These are phyloP conservation scores for Trypanosoma avium DNA, from an alignment of 208 protist genomes.

Conservation along the genomic window DNA sequence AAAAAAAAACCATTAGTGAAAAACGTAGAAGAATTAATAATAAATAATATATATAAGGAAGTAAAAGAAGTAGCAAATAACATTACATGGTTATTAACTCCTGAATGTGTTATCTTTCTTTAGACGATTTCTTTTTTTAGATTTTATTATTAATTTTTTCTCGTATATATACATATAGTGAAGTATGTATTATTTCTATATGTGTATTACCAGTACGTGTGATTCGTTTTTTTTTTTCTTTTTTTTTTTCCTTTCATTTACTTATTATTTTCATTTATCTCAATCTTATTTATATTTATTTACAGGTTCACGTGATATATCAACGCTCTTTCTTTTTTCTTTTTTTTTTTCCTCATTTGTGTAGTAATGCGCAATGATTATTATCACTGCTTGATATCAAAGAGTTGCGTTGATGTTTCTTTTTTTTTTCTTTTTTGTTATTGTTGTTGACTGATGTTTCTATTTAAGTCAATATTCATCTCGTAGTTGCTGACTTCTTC, in stretches of 20 bases:
- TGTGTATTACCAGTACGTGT: background rate
- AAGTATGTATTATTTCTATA: slow-evolving; percentile 5
- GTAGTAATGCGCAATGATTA: no score
- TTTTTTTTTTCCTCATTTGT: no score
- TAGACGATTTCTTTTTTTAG: no score
- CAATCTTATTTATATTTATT: background rate
- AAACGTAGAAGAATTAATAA: background rate
- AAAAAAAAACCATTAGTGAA: background rate
- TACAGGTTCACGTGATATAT: background rate
- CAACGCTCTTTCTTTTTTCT: background rate
- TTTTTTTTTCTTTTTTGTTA: no score
- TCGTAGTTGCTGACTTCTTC: no score
- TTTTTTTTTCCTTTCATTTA: background rate
- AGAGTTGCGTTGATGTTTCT: no score
- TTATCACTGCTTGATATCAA: no score
- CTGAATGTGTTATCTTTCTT: no score
- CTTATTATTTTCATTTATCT: background rate
- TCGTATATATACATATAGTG: background rate
- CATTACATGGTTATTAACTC: background rate
- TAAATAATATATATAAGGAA: background rate
- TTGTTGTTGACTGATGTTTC: no score
- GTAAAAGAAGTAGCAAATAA: background rate
- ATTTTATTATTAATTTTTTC: background rate
- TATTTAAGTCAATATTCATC: no score
- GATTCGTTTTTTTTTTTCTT: background rate